A percentile compares a stretch with the other conserved stretches of the same genome.
These are phyloP conservation scores for Pneumocystis sp. DNA, from an alignment of 1,139 yeast species.

Conservation along the genomic window DNA sequence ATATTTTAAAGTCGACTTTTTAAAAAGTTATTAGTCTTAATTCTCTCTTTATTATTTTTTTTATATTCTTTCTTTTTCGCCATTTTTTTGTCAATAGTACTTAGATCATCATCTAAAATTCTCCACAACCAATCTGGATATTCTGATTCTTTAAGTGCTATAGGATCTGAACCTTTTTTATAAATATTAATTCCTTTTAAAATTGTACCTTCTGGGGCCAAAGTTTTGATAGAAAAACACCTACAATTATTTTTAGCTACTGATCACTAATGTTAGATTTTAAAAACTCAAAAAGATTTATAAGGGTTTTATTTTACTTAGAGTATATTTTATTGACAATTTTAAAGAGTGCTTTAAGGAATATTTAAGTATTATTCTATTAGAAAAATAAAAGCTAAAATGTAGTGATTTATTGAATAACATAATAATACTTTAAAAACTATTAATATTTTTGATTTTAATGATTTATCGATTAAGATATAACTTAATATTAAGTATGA, in stretches of 20 bases:
- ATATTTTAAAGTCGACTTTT: background rate
- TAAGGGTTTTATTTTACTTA: background rate
- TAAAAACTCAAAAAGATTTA: background rate
- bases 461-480: too few relatives aligned
- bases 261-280: background rate
- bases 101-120: constrained; percentile 20
- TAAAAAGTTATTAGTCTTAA: background rate
- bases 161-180: constrained; percentile 75
- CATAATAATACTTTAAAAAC: background rate
- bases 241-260: background rate
- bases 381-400: background rate
- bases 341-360: background rate
- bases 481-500: too few relatives aligned
- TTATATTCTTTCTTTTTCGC: background rate
- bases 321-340: background rate
- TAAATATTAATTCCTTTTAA: constrained; percentile 57
- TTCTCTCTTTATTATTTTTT: background rate
- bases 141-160: constrained; percentile 72
- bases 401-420: background rate
- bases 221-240: background rate
- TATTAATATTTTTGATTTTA: too few relatives aligned
- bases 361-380: background rate
- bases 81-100: background rate
- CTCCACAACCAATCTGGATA: constrained; percentile 96
- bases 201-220: constrained; percentile 44